Evolutionary conservation across 345 rosid genomes (phyloP).

Genomic region (Moricandia moricandioides): DNA sequence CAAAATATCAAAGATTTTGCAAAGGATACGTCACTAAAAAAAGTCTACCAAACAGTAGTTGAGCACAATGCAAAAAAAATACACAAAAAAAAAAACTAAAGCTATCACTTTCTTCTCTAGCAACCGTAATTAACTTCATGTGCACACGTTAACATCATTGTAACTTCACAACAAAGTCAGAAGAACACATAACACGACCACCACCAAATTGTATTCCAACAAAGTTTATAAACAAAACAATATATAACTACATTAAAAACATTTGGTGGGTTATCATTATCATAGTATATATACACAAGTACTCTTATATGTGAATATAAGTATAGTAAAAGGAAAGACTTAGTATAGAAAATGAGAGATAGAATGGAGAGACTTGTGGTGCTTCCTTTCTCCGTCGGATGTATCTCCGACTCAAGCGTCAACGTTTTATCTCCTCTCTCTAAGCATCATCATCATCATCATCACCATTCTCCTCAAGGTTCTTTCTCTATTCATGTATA

Average conservation of each 20-base stretch:
- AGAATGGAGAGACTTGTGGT: slow-evolving; percentile 75
- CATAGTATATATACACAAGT: slow-evolving; percentile 1
- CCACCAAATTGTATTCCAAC: slow-evolving; percentile 33
- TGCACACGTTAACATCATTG: slow-evolving; percentile 41
- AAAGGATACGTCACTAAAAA: slow-evolving; percentile 22
- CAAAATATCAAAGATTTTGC: neutral
- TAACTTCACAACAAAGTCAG: slow-evolving; percentile 38
- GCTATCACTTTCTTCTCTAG: slow-evolving; percentile 31
- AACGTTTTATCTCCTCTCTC: slow-evolving; percentile 45
- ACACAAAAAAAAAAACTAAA: neutral
- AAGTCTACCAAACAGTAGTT: slow-evolving; percentile 38
- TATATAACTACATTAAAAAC: slow-evolving; percentile 7
- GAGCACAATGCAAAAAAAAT: neutral
- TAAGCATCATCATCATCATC: slow-evolving; percentile 35
- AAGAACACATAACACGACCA: slow-evolving; percentile 28
- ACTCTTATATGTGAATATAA: slow-evolving; percentile 6
- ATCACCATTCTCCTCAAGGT: slow-evolving; percentile 35
- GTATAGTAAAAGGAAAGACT: slow-evolving; percentile 33
- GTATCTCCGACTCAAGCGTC: slow-evolving; percentile 71
- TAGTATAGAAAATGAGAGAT: slow-evolving; percentile 55
- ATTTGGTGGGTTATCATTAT: slow-evolving; percentile 31
- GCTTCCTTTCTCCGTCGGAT: slow-evolving; percentile 76
- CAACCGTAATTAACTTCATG: slow-evolving; percentile 26
- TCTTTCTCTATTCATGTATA: slow-evolving; percentile 3
- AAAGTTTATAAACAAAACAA: slow-evolving; percentile 8